Evolutionary conservation across 1,139 yeast species (phyloP), one percentile per base, ranked within the genome.

Genomic region (Candida neerlandica): DNA sequence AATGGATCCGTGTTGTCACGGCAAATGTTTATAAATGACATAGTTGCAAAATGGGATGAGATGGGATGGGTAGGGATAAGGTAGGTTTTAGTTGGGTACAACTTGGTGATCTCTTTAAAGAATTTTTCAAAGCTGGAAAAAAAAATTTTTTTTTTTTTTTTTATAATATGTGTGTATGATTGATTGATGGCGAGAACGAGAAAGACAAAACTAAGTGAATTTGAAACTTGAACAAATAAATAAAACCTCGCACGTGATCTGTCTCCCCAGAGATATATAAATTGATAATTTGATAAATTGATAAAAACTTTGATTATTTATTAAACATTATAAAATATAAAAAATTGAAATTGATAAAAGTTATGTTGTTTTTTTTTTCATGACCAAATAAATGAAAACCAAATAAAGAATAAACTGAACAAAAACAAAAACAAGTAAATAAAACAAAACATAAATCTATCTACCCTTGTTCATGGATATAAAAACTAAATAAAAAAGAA

Each of bases 1-100:
- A 94, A 94, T 47, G 98, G 97, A 77, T 94, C 99, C 66, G 89
- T 86, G 78, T 94, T 94, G 66, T 91, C 97, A 79, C 99, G 91
- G 73, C 96, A 87, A 64, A 94, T 94, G 73, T 94, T 92, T 66
- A 92, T 88, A 64, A 85, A 78, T 54, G 97, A 88, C 97, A 90
- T 90, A 27, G 5, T 51, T 35, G 45, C 18, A 32, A n/a, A n/a
- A n/a, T n/a, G n/a, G n/a, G n/a, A n/a, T n/a, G n/a, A n/a, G n/a
- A n/a, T n/a, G n/a, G n/a, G n/a, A n/a, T n/a, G n/a, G n/a, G n/a
- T 23, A 23, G 9, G 27, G 27, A 7, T 2, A 7, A 10, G 27
- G 27, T 5, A 23, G 27, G 27, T 23, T 10, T 23, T 16, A 16
- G 10, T 11, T 4, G 23, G n/a, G 38, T 11, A 9, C 18, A 23